Evolutionary conservation across 331 rosid genomes (phyloP).

Genomic region (Cydonia oblonga): DNA sequence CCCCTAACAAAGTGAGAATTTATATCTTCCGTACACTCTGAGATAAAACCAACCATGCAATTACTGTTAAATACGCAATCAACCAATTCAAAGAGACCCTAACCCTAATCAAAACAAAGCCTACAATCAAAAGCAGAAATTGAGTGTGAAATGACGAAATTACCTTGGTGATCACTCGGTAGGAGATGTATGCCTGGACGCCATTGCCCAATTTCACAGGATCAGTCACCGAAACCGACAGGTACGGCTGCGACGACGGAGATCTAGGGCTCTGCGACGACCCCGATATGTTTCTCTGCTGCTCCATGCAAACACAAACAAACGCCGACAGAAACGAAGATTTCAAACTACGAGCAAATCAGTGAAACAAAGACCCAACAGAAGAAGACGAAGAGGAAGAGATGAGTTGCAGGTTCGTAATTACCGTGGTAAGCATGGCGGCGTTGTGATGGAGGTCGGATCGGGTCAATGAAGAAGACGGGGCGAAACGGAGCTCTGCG

Average conservation of each 20-base stretch:
- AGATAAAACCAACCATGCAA: neutral
- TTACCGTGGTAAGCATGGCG: conserved; percentile 38
- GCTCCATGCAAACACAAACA: conserved; percentile 34
- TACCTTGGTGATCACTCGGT: conserved; percentile 87
- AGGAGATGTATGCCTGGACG: conserved; percentile 90
- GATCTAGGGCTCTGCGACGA: conserved; percentile 90
- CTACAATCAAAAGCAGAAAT: neutral
- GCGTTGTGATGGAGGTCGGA: neutral
- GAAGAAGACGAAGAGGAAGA: neutral
- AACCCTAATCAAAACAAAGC: neutral
- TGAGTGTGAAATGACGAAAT: neutral
- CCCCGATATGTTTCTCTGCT: conserved; percentile 55
- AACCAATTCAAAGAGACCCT: neutral
- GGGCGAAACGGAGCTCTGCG: neutral
- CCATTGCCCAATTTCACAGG: conserved; percentile 99
- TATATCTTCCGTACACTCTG: neutral
- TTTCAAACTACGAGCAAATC: neutral
- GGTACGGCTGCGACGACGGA: conserved; percentile 66
- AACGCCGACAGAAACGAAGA: neutral
- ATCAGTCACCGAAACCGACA: conserved; percentile 85
- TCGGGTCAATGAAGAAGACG: neutral
- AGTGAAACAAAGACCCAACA: neutral
- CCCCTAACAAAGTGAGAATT: neutral
- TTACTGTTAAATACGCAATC: neutral
- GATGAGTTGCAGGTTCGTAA: conserved; percentile 33